Base-by-base conservation (phyloP, 768 basidiomycete species). In the Psilocybe azurescens region DNA sequence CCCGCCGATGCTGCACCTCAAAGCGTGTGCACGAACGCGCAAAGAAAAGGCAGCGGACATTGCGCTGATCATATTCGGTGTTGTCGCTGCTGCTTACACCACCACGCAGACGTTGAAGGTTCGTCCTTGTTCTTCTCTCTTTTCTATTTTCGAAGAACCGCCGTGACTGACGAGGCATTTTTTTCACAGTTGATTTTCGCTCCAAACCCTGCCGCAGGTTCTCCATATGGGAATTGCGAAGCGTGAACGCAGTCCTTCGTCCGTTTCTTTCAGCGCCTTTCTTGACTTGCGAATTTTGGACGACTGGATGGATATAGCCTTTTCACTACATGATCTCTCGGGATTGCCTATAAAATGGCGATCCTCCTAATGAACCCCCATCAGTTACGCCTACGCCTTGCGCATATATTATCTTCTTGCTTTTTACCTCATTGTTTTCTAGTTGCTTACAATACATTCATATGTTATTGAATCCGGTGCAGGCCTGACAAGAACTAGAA, bases 1-100 rank as follows among this genome's bases (percentile, higher is more conserved):
- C 70, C 97, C 95, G 3, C 89, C 95, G 5, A 88, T 97, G 90
- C 75, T 97, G 63, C 95, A 97, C 72, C 91, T 94, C 78, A 91
- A 85, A 75, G 91, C 90, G n/a, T 88, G 89, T 67, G 90, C 95
- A 5, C 82, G 79, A 64, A 95, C 92, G 1, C 79, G 81, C 61
- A 83, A 70, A 66, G 80, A 89, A 74, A 93, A 89, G 72, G 47
- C 81, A 3, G 78, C 78, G 1, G 95, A 98, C 73, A 88, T 89
- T 48, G 76, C 82, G 29, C 77, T 98, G 69, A 86, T 94, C 65
- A 69, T 85, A 13, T 95, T 97, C 74, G 95, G 95, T 6, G 24
- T 87, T 55, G 57, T 79, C 14, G 93, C 87, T 9, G 88, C 91
- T 52, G 74, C 82, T 16, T 98, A 93, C 74, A 96, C 95, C 10